Base-by-base conservation (phyloP, 352 stramenopile species). In the Globisporangium lucens region DNA sequence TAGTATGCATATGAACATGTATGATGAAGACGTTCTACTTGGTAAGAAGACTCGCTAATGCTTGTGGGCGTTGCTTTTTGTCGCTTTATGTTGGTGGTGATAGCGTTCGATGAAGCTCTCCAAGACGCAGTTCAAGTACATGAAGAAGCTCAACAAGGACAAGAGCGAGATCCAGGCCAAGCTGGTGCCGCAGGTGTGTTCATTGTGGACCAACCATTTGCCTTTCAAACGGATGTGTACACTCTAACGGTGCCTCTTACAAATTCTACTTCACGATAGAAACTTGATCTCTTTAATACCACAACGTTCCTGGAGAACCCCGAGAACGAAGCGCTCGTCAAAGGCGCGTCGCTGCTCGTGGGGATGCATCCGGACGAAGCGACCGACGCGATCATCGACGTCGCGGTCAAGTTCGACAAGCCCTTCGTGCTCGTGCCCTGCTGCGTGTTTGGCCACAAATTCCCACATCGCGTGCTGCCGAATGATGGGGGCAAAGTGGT, bases 351-450 rank as follows among this genome's bases (percentile, higher is more conserved):
- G 4, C 60, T 97, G 30, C 80, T 98, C 36, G 71, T 98, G 4
- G 95, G 95, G 0, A 97, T 98, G 87, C 95, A 98, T 68, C 94
- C 95, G 20, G 96, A 99, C 71, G 91, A 97, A 69, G 97, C 97
- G 6, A 99, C 97, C 0, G 97, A 99, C 69, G 82, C 87, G 4
- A 98, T 99, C 70, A 82, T 99, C 2, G 91, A 99, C 73, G 80
- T 94, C 24, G 95, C 96, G 4, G 70, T 98, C 30, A 58, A 77
- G 56, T 89, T 93, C 68, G 72, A 87, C 63, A 98, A 98, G 65
- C 89, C 95, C 0, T 99, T 99, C 77, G 93, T 96, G 2, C 80
- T 99, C 10, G 95, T 98, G n/a, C 97, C 97, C 0, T 99, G 97
- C 68, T 99, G 96, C 70, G 96, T 99, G 13, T 98, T 98, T 74